phyloP scores from a whole-genome alignment of 1,284 basidiomycete species.

The Trichosporon asahii region DNA sequence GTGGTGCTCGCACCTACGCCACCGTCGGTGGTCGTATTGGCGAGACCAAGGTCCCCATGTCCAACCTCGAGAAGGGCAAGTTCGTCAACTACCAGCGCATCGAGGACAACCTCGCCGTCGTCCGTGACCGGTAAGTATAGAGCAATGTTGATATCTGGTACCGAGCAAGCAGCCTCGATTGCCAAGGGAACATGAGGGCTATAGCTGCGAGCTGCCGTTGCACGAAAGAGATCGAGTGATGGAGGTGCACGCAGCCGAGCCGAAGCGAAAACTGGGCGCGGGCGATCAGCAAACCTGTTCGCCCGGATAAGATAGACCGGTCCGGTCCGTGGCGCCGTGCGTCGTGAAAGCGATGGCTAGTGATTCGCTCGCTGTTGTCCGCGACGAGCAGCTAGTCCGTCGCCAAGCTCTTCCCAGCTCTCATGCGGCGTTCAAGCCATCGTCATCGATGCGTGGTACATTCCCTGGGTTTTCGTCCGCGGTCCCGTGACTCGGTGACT shows the following conservation, averaged over 20 bases:
- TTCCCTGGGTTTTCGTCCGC: neutral
- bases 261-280: neutral
- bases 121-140: constrained; percentile 67
- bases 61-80: constrained; percentile 68
- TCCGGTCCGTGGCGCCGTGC: neutral
- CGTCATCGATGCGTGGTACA: neutral
- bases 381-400: neutral
- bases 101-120: constrained; percentile 85
- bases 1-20: constrained; percentile 43
- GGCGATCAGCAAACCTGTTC: neutral
- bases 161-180: neutral
- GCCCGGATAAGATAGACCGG: neutral
- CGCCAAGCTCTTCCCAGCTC: neutral
- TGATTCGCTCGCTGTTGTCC: neutral
- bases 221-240: neutral
- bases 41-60: constrained; percentile 90
- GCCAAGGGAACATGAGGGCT: neutral
- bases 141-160: neutral
- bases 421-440: neutral
- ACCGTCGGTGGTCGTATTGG: constrained; percentile 60
- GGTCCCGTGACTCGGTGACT: constrained; percentile 5
- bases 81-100: constrained; percentile 98
- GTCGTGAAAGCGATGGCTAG: neutral
- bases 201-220: neutral
- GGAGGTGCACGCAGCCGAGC: neutral